Base-by-base conservation (phyloP, 1,284 basidiomycete species). In the Cutaneotrichosporon dermatis region DNA sequence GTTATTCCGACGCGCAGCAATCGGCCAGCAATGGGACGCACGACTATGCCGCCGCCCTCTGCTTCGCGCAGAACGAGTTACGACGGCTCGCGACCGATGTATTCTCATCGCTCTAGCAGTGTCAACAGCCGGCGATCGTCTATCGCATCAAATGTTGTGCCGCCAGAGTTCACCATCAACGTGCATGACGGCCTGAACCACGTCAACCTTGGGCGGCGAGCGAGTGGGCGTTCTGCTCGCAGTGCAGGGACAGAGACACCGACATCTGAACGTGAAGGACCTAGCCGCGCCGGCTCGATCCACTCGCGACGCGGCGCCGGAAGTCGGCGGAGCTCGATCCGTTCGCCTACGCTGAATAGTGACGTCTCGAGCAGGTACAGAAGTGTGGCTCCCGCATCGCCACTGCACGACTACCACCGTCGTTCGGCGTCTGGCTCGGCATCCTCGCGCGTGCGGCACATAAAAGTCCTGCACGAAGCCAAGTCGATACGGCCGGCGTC, bases 41-140 rank as follows among this genome's bases (percentile, higher is more conserved):
- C 55, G 4, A 54, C 25, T 25, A 25, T 59, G 4, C 51, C 58
- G 39, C 58, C 68, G 10, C 59, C 60, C 4, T 56, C 57, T 9
- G 44, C 50, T 13, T 69, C 72, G 0, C 61, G 70, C 6, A 59
- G 76, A 13, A 64, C 70, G 1, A 74, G 73, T 4, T 61, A 68
- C 4, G 71, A 76, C 46, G 68, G 64, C 33, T 51, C 54, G 2
- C 67, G 77, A 35, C 56, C 61, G 1, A 36, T 76, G 50, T 68
- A 69, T 54, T 77, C 74, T 5, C 72, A 74, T 35, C 70, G 76
- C 5, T 76, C 76, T 3, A 75, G 74, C 53, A 78, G 77, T 10
- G 72, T 77, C 43, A 79, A 77, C 62, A 78, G 75, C 4, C 69
- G 75, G n/a, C 66, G 75, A 25, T 78, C 75, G 1, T 79, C 76